Percentiles rank a stretch among this genome's conserved stretches.
phyloP scores from a whole-genome alignment of 768 basidiomycete species.

The Kwoniella bestiolae region DNA sequence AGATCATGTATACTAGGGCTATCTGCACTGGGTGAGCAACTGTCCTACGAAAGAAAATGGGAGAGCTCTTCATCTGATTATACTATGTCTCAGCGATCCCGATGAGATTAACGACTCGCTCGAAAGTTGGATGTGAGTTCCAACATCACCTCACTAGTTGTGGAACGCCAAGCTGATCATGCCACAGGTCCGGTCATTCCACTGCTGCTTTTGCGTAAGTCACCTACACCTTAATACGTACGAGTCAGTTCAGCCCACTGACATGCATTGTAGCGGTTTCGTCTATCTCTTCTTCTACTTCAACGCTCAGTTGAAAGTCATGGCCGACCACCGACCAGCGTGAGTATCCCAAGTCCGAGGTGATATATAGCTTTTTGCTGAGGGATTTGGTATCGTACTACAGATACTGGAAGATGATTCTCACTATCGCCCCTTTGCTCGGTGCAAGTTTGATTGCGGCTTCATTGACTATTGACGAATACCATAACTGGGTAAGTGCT shows the following conservation, averaged over 20 bases:
- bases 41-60: background rate
- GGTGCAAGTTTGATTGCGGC: constrained; percentile 66
- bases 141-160: too few species aligned
- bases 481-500: constrained; percentile 60
- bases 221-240: constrained; percentile 19
- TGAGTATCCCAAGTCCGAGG: constrained; percentile 17
- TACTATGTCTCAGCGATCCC: constrained; percentile 58
- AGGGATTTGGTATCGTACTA: background rate
- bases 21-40: constrained; percentile 62
- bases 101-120: constrained; percentile 66
- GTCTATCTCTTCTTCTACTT: constrained; percentile 59
- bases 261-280: constrained; percentile 13
- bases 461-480: constrained; percentile 65
- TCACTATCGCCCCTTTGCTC: constrained; percentile 65
- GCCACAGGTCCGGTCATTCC: constrained; percentile 65
- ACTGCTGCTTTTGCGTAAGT: constrained; percentile 64
- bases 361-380: background rate
- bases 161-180: background rate
- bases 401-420: constrained; percentile 67
- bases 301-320: constrained; percentile 66
- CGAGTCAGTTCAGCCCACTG: background rate
- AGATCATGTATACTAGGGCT: constrained; percentile 63
- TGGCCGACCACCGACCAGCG: constrained; percentile 66
- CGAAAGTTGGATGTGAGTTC: constrained; percentile 59
- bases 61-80: constrained; percentile 5